Percentiles rank a stretch among this genome's conserved stretches.
These are phyloP conservation scores for Boechera retrofracta DNA, from an alignment of 345 rosid species.

Conservation along the genomic window DNA sequence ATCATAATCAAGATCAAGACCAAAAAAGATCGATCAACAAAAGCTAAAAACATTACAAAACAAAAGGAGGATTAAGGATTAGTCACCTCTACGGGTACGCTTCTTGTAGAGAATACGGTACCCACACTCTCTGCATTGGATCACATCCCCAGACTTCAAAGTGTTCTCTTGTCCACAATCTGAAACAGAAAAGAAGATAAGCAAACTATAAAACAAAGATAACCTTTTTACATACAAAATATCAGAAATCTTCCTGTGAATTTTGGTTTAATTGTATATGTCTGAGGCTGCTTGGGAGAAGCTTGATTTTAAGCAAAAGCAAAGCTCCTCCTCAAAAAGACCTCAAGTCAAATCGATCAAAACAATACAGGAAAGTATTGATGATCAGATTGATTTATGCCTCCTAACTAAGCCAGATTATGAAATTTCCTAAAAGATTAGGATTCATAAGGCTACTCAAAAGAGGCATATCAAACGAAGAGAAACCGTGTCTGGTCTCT, in stretches of 20 bases:
- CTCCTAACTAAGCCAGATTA: conserved; percentile 32
- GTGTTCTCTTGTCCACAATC: conserved; percentile 85
- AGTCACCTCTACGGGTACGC: conserved; percentile 83
- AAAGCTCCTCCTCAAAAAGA: conserved; percentile 36
- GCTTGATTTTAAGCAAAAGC: conserved; percentile 23
- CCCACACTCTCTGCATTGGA: conserved; percentile 90
- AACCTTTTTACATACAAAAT: background rate
- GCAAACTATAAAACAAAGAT: background rate
- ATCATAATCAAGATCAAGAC: background rate
- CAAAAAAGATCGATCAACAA: background rate
- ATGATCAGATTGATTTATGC: conserved; percentile 28
- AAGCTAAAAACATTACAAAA: background rate
- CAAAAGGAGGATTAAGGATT: background rate
- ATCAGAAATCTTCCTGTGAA: conserved; percentile 6
- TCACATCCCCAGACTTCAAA: conserved; percentile 77
- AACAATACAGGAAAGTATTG: conserved; percentile 28
- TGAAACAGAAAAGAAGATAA: background rate
- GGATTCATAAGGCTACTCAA: conserved; percentile 36
- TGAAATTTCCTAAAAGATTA: conserved; percentile 6
- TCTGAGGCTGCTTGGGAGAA: conserved; percentile 37
- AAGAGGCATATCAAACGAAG: conserved; percentile 9
- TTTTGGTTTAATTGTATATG: background rate
- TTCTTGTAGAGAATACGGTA: conserved; percentile 93
- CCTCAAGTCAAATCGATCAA: conserved; percentile 28
- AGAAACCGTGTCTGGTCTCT: too few relatives aligned